Conservation (phyloP, 2,329 filamentous ascomycete genomes). For the Colletotrichum endophyticum region DNA sequence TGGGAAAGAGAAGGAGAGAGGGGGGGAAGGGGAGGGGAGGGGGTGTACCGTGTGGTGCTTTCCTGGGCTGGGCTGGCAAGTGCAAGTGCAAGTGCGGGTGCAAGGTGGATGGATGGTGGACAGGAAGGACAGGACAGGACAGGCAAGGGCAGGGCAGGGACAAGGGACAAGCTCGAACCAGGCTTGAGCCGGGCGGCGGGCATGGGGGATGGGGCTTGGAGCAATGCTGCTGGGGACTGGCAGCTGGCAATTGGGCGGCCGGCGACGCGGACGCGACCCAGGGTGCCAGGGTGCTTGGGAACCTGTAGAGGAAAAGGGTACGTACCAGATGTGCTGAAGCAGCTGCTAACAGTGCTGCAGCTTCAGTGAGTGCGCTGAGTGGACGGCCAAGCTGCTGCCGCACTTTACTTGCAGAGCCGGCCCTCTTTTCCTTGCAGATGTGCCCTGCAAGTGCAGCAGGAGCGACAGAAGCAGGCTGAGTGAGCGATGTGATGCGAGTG, state of each 20-base stretch:
- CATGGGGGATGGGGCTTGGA: background rate
- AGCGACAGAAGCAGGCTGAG: constrained; percentile 5
- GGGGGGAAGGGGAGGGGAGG: background rate
- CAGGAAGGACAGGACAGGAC: background rate
- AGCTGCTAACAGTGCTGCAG: background rate
- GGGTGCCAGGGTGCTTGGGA: background rate
- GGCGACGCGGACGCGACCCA: background rate
- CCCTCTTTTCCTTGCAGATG: constrained; percentile 22
- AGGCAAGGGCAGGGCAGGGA: background rate
- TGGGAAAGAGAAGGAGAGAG: background rate
- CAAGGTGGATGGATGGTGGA: background rate
- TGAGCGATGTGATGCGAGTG: background rate
- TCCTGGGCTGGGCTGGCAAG: background rate
- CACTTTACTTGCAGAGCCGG: constrained; percentile 13
- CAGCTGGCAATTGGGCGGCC: background rate
- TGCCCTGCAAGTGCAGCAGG: constrained; percentile 18
- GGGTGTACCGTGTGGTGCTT: background rate
- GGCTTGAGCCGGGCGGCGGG: background rate
- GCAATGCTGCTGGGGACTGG: background rate
- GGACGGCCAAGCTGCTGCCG: background rate
- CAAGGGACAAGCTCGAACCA: constrained; percentile 15
- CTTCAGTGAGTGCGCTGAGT: background rate
- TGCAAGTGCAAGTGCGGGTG: background rate
- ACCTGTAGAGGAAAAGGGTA: background rate
- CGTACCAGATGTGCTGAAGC: background rate